These are phyloP conservation scores for Penicillium nucicola DNA, from an alignment of 495 filamentous ascomycete genomes.

Conservation along the genomic window DNA sequence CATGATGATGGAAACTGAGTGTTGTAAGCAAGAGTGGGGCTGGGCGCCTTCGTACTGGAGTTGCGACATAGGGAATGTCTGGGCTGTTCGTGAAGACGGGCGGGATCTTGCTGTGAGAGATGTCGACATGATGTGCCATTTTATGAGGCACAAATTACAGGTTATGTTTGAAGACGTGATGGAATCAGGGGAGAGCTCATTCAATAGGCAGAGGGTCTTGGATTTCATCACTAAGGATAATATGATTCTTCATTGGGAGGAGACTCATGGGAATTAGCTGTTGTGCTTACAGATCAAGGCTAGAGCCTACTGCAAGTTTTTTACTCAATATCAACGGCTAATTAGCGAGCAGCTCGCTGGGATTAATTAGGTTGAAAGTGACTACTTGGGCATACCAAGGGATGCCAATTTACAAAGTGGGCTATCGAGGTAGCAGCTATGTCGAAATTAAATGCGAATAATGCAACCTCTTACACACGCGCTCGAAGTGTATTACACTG, in stretches of 20 bases:
- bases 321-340: background rate
- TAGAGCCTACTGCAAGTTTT: background rate
- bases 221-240: slow-evolving; percentile 8
- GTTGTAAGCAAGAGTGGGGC: slow-evolving; percentile 3
- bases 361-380: no score
- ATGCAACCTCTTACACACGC: no score
- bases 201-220: slow-evolving; percentile 7
- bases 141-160: slow-evolving; percentile 2
- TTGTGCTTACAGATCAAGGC: background rate
- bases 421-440: no score
- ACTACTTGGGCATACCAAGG: no score
- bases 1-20: slow-evolving; percentile 9
- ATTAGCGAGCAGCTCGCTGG: no score
- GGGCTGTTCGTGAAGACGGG: slow-evolving; percentile 11
- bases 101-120: slow-evolving; percentile 7
- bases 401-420: no score
- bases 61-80: slow-evolving; percentile 9
- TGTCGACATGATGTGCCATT: slow-evolving; percentile 13
- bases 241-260: background rate
- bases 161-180: slow-evolving; percentile 1
- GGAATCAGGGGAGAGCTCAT: slow-evolving; percentile 1
- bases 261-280: background rate
- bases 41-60: slow-evolving; percentile 8
- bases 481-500: no score
- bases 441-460: no score